phyloP scores from a whole-genome alignment of 2,329 filamentous ascomycete genomes.

The Orbilia ellipsospora region DNA sequence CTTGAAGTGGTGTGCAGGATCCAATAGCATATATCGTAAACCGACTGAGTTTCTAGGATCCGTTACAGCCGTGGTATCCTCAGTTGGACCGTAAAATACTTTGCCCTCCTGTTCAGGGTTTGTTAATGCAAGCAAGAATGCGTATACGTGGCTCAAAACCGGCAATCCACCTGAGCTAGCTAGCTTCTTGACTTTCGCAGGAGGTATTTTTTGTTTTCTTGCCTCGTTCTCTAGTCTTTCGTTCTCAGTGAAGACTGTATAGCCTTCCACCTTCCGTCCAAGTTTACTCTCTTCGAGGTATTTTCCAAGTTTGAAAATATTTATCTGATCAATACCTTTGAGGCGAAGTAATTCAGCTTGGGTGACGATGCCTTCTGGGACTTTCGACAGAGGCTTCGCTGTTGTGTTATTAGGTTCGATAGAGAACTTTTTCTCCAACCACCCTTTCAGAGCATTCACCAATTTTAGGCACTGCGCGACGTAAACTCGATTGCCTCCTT shows the following conservation, averaged over 20 bases:
- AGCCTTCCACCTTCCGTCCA: conserved; percentile 93
- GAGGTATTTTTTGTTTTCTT: conserved; percentile 49
- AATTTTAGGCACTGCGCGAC: conserved; percentile 87
- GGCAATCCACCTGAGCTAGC: conserved; percentile 63
- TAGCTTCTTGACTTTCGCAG: conserved; percentile 44
- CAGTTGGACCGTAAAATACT: conserved; percentile 71
- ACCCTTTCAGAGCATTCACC: conserved; percentile 79
- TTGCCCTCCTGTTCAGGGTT: conserved; percentile 80
- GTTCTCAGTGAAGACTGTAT: conserved; percentile 73
- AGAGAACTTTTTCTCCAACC: conserved; percentile 69
- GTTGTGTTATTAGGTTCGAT: conserved; percentile 57
- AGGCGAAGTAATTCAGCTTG: conserved; percentile 78
- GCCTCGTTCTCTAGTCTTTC: conserved; percentile 62
- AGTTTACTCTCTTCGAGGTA: conserved; percentile 94
- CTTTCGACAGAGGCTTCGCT: conserved; percentile 62
- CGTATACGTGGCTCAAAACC: conserved; percentile 72
- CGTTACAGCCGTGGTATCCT: conserved; percentile 51
- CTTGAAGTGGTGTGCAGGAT: conserved; percentile 89
- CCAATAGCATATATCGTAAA: conserved; percentile 80
- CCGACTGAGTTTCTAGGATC: conserved; percentile 51
- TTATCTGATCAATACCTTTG: conserved; percentile 94
- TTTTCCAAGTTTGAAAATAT: conserved; percentile 84
- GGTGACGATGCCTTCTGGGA: conserved; percentile 74
- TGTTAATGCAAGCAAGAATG: conserved; percentile 81
- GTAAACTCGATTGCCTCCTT: conserved; percentile 90